Evolutionary conservation across 108 stramenopile genomes (phyloP).

Genomic region (Pseudonitzschia multistriata): DNA sequence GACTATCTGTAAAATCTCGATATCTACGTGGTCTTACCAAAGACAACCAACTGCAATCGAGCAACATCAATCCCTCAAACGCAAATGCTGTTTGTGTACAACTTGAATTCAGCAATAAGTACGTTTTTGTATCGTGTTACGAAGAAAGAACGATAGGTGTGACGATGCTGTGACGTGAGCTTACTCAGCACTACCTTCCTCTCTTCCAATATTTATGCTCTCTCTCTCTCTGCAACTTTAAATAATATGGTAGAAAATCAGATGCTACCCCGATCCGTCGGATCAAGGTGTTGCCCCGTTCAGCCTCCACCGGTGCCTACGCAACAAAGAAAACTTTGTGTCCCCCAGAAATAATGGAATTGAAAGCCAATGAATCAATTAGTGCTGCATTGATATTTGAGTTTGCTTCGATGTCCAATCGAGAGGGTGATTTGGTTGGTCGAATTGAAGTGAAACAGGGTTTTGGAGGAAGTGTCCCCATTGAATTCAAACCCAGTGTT

Average conservation of each 20-base stretch:
- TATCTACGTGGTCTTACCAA: slow-evolving; percentile 61
- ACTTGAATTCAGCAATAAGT: slow-evolving; percentile 71
- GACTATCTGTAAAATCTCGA: slow-evolving; percentile 58
- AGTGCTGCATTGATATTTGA: slow-evolving; percentile 53
- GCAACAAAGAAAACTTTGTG: slow-evolving; percentile 39
- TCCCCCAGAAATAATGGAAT: slow-evolving; percentile 69
- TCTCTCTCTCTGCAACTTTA: slow-evolving; percentile 11
- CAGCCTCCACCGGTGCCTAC: slow-evolving; percentile 31
- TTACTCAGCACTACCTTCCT: not conserved
- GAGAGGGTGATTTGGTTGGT: slow-evolving; percentile 65
- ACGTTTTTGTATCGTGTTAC: slow-evolving; percentile 20
- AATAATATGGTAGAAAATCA: slow-evolving; percentile 52
- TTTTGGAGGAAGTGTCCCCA: slow-evolving; percentile 48
- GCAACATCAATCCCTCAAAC: slow-evolving; percentile 54
- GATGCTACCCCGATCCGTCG: slow-evolving; percentile 56
- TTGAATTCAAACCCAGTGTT: slow-evolving; percentile 77
- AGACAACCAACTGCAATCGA: slow-evolving; percentile 42
- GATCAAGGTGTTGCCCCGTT: slow-evolving; percentile 61
- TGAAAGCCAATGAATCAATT: slow-evolving; percentile 48
- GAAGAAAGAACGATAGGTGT: not conserved
- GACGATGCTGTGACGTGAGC: not conserved
- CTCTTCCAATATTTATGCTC: not conserved
- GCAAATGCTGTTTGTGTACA: slow-evolving; percentile 63
- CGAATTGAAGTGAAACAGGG: slow-evolving; percentile 67
- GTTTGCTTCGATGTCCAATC: slow-evolving; percentile 62